phyloP scores from a whole-genome alignment of 2,329 filamentous ascomycete species.

The Trichoderma harzianum region DNA sequence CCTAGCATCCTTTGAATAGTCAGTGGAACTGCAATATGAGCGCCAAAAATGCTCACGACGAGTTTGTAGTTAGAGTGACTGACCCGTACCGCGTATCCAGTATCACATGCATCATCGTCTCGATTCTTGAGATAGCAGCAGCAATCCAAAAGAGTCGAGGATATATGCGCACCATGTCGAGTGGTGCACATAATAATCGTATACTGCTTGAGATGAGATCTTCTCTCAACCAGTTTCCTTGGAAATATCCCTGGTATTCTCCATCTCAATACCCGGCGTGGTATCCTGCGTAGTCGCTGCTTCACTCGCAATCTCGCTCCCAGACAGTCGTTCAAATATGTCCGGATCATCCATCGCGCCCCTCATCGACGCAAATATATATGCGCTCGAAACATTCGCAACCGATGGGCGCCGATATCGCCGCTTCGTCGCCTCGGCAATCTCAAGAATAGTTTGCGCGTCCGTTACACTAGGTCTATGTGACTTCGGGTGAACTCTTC shows the following conservation, averaged over 20 bases:
- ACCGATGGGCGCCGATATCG: not conserved
- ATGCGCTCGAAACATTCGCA: not conserved
- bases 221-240: not conserved
- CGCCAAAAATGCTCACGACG: no score
- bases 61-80: not conserved
- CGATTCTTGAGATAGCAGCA: not conserved
- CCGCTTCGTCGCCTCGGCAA: conserved; percentile 1
- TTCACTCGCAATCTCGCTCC: not conserved
- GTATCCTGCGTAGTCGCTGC: not conserved
- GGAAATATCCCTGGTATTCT: not conserved
- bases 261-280: not conserved
- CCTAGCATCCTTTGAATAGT: not conserved
- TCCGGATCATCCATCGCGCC: not conserved
- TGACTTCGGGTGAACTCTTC: not conserved
- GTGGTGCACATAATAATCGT: not conserved
- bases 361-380: not conserved
- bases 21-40: not conserved
- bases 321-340: not conserved
- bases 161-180: not conserved
- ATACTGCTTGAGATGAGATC: not conserved
- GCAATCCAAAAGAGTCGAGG: not conserved
- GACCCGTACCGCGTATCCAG: not conserved
- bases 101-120: not conserved
- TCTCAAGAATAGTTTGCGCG: not conserved
- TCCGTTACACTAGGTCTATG: not conserved